A percentile compares a stretch with the other conserved stretches of the same genome.
These are phyloP conservation scores for Vaccinium myrtillus DNA, from an alignment of 148 eudicot genomes.

Conservation along the genomic window DNA sequence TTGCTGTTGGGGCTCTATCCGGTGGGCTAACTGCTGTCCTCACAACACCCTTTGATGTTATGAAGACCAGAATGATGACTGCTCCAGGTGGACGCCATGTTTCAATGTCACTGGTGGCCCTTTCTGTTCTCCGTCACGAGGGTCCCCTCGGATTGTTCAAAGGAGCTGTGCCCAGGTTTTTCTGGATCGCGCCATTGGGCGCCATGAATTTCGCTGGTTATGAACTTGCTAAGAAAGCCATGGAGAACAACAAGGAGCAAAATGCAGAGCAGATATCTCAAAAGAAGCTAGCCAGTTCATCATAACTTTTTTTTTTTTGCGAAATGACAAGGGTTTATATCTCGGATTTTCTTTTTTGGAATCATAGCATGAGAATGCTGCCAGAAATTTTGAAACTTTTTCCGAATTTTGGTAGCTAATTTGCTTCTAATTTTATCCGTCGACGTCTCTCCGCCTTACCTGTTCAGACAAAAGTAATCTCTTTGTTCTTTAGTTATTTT, in stretches of 20 bases:
- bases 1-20: constrained; percentile 84
- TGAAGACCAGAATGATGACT: constrained; percentile 94
- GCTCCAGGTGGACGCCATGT: constrained; percentile 70
- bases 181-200: constrained; percentile 94
- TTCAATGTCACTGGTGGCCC: constrained; percentile 60
- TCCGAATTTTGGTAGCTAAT: constrained; percentile 6
- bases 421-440: constrained; percentile 10
- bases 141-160: constrained; percentile 91
- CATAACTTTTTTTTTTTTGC: constrained; percentile 1
- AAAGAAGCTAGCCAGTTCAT: constrained; percentile 28
- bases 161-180: constrained; percentile 89
- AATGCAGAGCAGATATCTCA: constrained; percentile 34
- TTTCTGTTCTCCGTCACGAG: constrained; percentile 68
- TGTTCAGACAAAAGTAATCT: background rate
- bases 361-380: constrained; percentile 17
- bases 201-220: constrained; percentile 96
- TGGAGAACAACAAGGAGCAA: constrained; percentile 54
- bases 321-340: background rate
- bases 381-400: constrained; percentile 20
- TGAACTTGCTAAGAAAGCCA: constrained; percentile 86
- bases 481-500: background rate
- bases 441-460: background rate
- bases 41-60: constrained; percentile 92
- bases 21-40: constrained; percentile 88
- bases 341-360: background rate